These are phyloP conservation scores for Penicillium griseofulvum DNA, from an alignment of 2,329 filamentous ascomycete genomes.

Conservation along the genomic window DNA sequence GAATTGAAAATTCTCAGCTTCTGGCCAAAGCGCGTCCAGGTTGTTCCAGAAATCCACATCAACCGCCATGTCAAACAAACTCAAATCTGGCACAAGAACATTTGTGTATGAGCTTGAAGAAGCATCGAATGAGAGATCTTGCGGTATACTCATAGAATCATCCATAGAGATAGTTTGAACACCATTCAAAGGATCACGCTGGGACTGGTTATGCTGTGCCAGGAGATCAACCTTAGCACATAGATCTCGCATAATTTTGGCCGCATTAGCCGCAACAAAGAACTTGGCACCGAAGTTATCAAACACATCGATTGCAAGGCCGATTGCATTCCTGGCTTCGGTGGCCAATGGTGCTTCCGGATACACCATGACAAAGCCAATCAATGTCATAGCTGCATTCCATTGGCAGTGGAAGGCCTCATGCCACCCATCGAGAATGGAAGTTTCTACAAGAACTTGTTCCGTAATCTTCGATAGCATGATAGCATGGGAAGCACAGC, in stretches of 20 bases:
- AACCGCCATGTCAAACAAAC: constrained; percentile 16
- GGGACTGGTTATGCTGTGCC: neutral
- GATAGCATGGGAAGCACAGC: constrained; percentile 37
- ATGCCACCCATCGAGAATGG: constrained; percentile 27
- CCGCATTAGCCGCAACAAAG: constrained; percentile 39
- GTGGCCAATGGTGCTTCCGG: constrained; percentile 11
- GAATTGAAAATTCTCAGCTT: constrained; percentile 8
- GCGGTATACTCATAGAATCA: neutral
- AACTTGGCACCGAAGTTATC: constrained; percentile 36
- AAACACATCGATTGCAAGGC: constrained; percentile 41
- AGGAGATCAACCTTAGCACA: constrained; percentile 14
- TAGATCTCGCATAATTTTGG: constrained; percentile 18
- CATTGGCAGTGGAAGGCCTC: constrained; percentile 31
- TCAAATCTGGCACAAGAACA: constrained; percentile 1
- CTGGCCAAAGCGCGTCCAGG: constrained; percentile 9
- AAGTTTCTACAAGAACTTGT: constrained; percentile 27
- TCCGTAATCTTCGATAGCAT: constrained; percentile 41
- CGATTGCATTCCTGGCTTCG: constrained; percentile 28
- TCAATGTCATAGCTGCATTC: constrained; percentile 34
- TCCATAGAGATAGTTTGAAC: neutral
- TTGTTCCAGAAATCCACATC: constrained; percentile 18
- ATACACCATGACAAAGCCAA: constrained; percentile 36
- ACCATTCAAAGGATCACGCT: neutral
- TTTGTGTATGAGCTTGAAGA: neutral
- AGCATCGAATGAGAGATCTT: neutral